Conservation (phyloP, 345 rosid species). For the Conringia planisiliqua region DNA sequence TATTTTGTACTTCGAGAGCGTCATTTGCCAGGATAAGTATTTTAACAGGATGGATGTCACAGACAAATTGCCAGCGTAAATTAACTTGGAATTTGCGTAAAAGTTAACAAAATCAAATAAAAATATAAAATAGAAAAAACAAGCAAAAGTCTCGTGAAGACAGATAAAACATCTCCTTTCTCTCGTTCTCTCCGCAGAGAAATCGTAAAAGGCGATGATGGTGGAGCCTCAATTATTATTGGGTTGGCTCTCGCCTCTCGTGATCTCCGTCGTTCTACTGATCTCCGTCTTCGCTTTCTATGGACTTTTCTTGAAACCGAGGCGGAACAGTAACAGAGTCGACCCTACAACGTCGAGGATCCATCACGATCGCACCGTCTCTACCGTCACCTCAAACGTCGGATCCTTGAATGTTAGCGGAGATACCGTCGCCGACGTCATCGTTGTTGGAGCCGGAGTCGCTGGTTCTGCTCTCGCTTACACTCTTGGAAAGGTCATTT, state of each 20-base stretch:
- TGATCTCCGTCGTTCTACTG: slow-evolving; percentile 29
- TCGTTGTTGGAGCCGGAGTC: slow-evolving; percentile 74
- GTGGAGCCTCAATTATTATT: slow-evolving; percentile 37
- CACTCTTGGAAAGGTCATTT: slow-evolving; percentile 58
- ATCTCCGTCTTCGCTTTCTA: slow-evolving; percentile 36
- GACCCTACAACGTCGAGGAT: background rate
- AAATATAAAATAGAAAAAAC: background rate
- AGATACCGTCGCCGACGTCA: slow-evolving; percentile 42
- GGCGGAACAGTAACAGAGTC: slow-evolving; percentile 1
- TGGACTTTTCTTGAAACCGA: slow-evolving; percentile 28
- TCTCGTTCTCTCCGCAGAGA: slow-evolving; percentile 21
- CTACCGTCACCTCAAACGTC: slow-evolving; percentile 34
- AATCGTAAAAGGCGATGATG: slow-evolving; percentile 10
- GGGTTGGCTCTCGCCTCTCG: slow-evolving; percentile 41
- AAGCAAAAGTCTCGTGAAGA: slow-evolving; percentile 9
- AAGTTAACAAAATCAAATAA: background rate
- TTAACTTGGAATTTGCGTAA: slow-evolving; percentile 7
- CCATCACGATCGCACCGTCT: slow-evolving; percentile 30
- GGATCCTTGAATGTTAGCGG: slow-evolving; percentile 31
- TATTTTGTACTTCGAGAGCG: too few relatives aligned
- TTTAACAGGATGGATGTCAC: background rate
- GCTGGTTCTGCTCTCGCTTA: slow-evolving; percentile 74
- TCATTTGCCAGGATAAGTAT: background rate
- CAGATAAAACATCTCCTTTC: background rate
- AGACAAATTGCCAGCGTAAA: slow-evolving; percentile 15